These are phyloP conservation scores for Styphnolobium japonicum DNA, from an alignment of 306 rosid genomes.

Conservation along the genomic window DNA sequence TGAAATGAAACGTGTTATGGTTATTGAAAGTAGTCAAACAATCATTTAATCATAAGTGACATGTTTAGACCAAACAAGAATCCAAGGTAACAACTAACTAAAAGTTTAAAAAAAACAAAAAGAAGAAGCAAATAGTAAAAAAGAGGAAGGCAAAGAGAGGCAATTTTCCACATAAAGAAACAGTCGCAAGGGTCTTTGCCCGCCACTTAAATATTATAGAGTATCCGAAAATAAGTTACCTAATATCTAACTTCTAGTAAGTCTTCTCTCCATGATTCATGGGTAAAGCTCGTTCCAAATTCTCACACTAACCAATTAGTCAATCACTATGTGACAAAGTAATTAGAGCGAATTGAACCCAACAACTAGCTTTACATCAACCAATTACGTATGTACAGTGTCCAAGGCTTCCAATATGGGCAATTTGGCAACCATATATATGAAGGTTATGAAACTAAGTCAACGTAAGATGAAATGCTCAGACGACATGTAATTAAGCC, in stretches of 20 bases:
- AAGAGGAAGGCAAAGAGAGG: neutral
- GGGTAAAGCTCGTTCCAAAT: neutral
- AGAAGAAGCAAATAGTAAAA: neutral
- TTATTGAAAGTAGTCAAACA: neutral
- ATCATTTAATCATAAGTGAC: neutral
- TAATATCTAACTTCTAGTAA: neutral
- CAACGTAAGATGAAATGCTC: slow-evolving; percentile 1
- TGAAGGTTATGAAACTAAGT: neutral
- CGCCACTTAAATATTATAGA: neutral
- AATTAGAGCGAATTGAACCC: neutral
- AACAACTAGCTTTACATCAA: neutral
- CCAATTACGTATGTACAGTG: neutral
- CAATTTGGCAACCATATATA: too few relatives aligned
- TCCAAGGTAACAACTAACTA: neutral
- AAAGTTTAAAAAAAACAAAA: neutral
- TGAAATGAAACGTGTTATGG: neutral
- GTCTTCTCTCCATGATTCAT: slow-evolving; percentile 10
- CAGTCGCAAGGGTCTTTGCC: neutral
- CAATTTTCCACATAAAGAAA: neutral
- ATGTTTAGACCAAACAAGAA: neutral
- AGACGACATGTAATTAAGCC: neutral
- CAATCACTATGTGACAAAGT: neutral
- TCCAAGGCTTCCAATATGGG: neutral
- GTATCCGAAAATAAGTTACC: neutral
- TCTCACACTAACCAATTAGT: neutral